Conservation (phyloP, 306 rosid genomes). For the Cucurbita moschata region DNA sequence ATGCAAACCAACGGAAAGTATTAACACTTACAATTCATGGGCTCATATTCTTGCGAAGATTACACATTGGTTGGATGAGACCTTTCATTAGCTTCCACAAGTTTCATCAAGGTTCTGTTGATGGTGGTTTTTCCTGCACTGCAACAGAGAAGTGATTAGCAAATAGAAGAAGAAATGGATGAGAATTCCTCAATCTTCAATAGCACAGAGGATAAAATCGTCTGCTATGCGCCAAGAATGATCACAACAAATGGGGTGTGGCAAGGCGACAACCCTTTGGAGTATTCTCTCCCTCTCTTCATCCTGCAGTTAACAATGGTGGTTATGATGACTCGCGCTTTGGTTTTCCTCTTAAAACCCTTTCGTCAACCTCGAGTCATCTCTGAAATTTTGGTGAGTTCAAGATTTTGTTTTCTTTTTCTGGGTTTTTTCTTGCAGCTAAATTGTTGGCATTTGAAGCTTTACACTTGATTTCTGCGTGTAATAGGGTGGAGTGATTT, state of each 20-base stretch:
- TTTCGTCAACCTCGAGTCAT: slow-evolving; percentile 91
- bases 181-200: not conserved
- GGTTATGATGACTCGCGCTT: slow-evolving; percentile 44
- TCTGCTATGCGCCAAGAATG: slow-evolving; percentile 81
- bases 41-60: not conserved
- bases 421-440: not conserved
- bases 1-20: not conserved
- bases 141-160: not conserved
- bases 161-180: not conserved
- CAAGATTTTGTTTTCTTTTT: no score
- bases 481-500: slow-evolving; percentile 59
- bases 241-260: slow-evolving; percentile 85
- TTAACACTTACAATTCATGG: not conserved
- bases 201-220: slow-evolving; percentile 22
- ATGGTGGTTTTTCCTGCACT: not conserved
- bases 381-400: slow-evolving; percentile 61
- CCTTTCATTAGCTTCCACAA: not conserved
- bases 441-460: not conserved
- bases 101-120: not conserved
- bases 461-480: not conserved
- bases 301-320: slow-evolving; percentile 64
- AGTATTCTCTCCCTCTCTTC: slow-evolving; percentile 88
- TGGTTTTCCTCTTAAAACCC: slow-evolving; percentile 67
- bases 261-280: slow-evolving; percentile 93
- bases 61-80: not conserved